Evolutionary conservation across 1,284 basidiomycete genomes (phyloP), one percentile per base, ranked within the genome.

Genomic region (Boletellus deceptivus): DNA sequence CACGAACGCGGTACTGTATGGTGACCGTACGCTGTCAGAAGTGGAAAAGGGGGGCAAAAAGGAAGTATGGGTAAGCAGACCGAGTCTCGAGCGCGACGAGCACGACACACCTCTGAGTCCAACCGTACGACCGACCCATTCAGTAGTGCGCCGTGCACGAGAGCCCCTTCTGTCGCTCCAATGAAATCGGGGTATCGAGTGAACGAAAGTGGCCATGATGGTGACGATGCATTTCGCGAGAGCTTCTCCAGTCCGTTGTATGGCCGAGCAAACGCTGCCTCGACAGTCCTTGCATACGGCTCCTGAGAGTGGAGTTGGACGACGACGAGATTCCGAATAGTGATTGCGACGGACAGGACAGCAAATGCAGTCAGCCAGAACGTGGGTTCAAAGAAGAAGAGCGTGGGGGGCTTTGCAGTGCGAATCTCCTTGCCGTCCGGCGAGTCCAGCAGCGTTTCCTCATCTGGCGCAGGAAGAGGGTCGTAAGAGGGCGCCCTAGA

Each of bases 161-260:
- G 16, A 3, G 34, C 1, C 3, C 38, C 59, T n/a, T 59, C 62
- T 7, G 56, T 61, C 3, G 51, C 47, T 14, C 52, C 60, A 16
- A 61, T n/a, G 29, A 61, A 61, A 43, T 65, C 60, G 0, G 61
- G 58, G 18, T 59, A 48, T 49, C 50, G 50, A 13, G n/a, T 59
- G 14, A 61, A 57, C 9, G 54, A 57, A 24, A 62, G 52, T 8
- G 60, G 60, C 63, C 60, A 62, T 11, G 43, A 64, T 14, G 59
- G 61, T 4, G 60, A 65, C n/a, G 61, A 63, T 17, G 54, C 53
- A 17, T 62, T 65, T 16, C 60, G 61, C 20, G 48, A 20, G 6
- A 62, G 49, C 36, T 41, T 63, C 29, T 62, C 60, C n/a, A 65
- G 27, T 9, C 60, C 60, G 7, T 48, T 62, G 41, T 62, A 62